Evolutionary conservation across 1,284 basidiomycete species (phyloP).

Genomic region (Mrakiaceae sp.): DNA sequence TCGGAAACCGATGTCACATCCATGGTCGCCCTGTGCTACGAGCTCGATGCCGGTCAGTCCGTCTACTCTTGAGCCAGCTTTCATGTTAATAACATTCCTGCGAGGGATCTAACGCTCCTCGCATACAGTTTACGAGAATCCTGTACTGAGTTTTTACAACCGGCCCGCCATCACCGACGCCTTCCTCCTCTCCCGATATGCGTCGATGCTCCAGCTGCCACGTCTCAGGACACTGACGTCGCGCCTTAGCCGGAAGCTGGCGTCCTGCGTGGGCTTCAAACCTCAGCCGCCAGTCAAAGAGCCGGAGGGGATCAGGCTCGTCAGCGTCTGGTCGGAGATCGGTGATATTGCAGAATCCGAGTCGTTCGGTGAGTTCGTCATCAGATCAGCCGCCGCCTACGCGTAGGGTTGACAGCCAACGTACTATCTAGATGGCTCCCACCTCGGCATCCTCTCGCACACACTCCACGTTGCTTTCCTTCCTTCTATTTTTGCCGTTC

Average conservation of each 20-base stretch:
- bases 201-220: conserved; percentile 1
- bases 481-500: neutral
- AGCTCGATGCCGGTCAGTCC: conserved; percentile 10
- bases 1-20: neutral
- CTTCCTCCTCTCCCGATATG: conserved; percentile 11
- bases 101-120: neutral
- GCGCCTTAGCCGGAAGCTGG: neutral
- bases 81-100: neutral
- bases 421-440: conserved; percentile 1
- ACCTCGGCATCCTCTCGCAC: conserved; percentile 12
- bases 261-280: neutral
- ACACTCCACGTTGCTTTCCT: conserved; percentile 10
- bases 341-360: conserved; percentile 10
- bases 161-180: conserved; percentile 12
- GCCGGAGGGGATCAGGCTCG: neutral
- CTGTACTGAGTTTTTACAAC: conserved; percentile 1
- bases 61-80: neutral
- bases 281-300: neutral
- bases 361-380: conserved; percentile 6
- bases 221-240: neutral
- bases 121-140: conserved; percentile 14
- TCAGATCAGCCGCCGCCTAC: neutral
- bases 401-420: neutral
- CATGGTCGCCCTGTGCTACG: conserved; percentile 9
- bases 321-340: conserved; percentile 8